Evolutionary conservation across 345 rosid species (phyloP), one percentile per base, ranked within the genome.

Genomic region (Kandelia obovata): DNA sequence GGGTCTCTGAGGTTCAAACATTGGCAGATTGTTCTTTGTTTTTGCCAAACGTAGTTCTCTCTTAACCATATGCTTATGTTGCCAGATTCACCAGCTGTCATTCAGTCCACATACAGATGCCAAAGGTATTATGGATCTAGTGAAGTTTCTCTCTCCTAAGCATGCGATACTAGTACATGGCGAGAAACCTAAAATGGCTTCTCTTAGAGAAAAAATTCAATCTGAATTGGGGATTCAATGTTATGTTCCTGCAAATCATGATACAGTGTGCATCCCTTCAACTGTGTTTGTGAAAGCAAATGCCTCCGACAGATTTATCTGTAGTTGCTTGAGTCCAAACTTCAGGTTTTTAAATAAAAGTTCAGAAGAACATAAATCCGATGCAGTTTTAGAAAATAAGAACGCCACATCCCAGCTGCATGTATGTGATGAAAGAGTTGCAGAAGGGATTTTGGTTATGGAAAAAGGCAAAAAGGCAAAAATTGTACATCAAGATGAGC

Each of bases 21-120:
- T 43, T 43, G 49, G 49, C 49, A 43, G 49, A 43, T 43, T 43
- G 13, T 43, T 39, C 49, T 11, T 43, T 43, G 5, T 43, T 43
- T 19, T 43, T 43, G 19, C 5, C 17, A 43, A 43, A 13, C 0
- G 16, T 43, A 11, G 49, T 43, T 43, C 16, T 43, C 49, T 13
- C 19, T 21, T 76, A 35, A 65, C 20, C 26, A 10, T n/a, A 1
- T 35, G 17, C 43, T 73, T 78, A 19, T 64, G 0, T 67, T 75
- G 28, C 72, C 81, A 95, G 99, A 86, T 92, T 77, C 97, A 89
- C 76, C 96, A 95, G 75, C 77, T 92, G 74, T 85, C 97, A 58
- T 95, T 95, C 83, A 92, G 96, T 81, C 89, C 97, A 61, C 99
- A 92, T 77, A 90, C 97, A 23, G 99, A 95, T 74, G 84, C 89